Base-by-base conservation (phyloP, 257 asterid genomes). In the Anisodus acutangulus region DNA sequence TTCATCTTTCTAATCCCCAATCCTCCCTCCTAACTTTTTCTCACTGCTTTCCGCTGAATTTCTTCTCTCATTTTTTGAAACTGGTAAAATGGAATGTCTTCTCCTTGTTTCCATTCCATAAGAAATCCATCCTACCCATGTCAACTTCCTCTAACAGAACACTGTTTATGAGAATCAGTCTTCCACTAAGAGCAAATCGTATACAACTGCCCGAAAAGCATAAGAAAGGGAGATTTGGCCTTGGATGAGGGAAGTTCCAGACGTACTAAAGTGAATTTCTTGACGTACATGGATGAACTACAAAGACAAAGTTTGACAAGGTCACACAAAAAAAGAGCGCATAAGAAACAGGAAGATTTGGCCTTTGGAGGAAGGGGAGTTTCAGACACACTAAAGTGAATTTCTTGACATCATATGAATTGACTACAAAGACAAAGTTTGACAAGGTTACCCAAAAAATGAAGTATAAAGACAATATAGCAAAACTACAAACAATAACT, bases 401-500 rank as follows among this genome's bases (percentile, higher is more conserved):
- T 74, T 74, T 47, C 17, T 47, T 74, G 19, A 49, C 58, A 51
- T 49, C 58, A 47, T 11, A 72, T 12, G 37, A 16, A 72, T 45
- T 11, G 10, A 72, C 80, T 47, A 72, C 39, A 47, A 47, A 72
- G 80, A 45, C 39, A 43, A n/a, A 71, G 41, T 72, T 72, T 5
- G 59, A 72, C 80, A 47, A 72, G 59, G 59, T 47, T 59, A 0
- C 80, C 80, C 41, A 2, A 47, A 5, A 45, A 47, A 19, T 45
- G 80, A 45, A 59, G n/a, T 47, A 47, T 55, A 51, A 72, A 74
- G 4, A 74, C 49, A 31, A 74, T 19, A 47, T 47, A 19, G 43
- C 47, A 74, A 74, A 47, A 72, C 53, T 72, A 72, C 9, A 47
- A 31, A 47, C 60, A 74, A 47, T 74, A 74, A 47, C 80, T 74